A percentile compares a stretch with the other conserved stretches of the same genome.
Evolutionary conservation across 495 filamentous ascomycete species (phyloP).

Genomic region (Neurospora sp.): DNA sequence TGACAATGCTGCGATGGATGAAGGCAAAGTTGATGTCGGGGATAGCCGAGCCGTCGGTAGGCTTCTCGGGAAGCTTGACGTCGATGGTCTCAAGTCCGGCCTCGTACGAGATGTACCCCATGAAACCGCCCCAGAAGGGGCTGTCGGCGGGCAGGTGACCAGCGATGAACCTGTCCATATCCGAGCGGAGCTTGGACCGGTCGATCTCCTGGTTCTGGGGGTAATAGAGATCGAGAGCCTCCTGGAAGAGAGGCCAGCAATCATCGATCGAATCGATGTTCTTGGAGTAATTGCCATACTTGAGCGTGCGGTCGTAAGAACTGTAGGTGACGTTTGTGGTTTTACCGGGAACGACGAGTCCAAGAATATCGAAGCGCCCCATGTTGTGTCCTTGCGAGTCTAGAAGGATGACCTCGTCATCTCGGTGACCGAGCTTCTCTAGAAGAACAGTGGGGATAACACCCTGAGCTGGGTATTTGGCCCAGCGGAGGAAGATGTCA

Average conservation of each 20-base stretch:
- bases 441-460: background rate
- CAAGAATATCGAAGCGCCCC: background rate
- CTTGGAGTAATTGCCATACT: background rate
- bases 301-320: background rate
- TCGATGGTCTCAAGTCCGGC: background rate
- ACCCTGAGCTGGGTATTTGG: background rate
- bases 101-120: background rate
- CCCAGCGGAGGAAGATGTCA: background rate
- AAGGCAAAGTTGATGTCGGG: background rate
- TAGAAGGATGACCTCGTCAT: background rate
- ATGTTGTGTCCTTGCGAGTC: background rate
- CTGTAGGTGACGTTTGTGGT: background rate
- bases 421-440: background rate
- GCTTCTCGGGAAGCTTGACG: background rate
- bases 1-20: background rate
- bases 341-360: background rate
- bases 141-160: background rate
- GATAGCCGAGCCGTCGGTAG: background rate
- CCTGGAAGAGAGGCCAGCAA: background rate
- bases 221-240: background rate
- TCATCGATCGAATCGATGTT: background rate
- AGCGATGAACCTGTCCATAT: background rate
- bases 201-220: background rate
- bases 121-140: background rate
- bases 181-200: background rate